Percentiles rank a stretch among this genome's conserved stretches.
These are phyloP conservation scores for Aureobasidium lini DNA, from an alignment of 2,329 filamentous ascomycete species.

Conservation along the genomic window DNA sequence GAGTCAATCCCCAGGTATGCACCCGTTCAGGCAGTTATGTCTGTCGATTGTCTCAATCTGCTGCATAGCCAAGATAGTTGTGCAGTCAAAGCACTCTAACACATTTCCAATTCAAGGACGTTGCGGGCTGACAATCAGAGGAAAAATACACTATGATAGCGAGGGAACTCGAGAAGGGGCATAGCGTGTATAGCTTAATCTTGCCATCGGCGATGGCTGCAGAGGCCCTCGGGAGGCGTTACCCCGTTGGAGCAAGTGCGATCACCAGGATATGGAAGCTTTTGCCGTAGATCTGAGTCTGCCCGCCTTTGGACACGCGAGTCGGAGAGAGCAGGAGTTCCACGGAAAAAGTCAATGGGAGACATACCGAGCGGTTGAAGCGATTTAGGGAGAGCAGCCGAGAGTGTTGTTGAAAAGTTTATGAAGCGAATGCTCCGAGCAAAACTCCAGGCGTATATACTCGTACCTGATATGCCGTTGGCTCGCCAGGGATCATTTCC, in stretches of 20 bases:
- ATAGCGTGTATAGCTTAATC: constrained; percentile 6
- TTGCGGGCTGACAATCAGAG: background rate
- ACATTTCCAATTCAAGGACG: background rate
- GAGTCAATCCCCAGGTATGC: constrained; percentile 2
- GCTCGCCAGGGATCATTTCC: background rate
- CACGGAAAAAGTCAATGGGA: background rate
- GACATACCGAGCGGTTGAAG: background rate
- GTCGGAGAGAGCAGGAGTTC: background rate
- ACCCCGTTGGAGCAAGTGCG: background rate
- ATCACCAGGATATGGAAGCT: background rate
- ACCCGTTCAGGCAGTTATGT: background rate
- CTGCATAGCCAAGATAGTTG: background rate
- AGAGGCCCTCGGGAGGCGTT: background rate
- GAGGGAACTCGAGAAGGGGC: background rate
- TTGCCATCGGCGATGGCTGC: constrained; percentile 1
- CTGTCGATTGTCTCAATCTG: constrained; percentile 9
- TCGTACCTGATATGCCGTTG: constrained; percentile 4
- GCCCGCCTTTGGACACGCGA: background rate
- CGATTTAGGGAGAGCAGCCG: background rate
- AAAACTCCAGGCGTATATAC: background rate
- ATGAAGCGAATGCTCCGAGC: background rate
- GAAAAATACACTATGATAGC: background rate
- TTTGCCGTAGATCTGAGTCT: constrained; percentile 4
- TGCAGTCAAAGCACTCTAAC: background rate
- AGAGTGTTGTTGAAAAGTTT: constrained; percentile 5